These are phyloP conservation scores for Gossypium schwendimanii DNA, from an alignment of 441 rosid genomes.

Conservation along the genomic window DNA sequence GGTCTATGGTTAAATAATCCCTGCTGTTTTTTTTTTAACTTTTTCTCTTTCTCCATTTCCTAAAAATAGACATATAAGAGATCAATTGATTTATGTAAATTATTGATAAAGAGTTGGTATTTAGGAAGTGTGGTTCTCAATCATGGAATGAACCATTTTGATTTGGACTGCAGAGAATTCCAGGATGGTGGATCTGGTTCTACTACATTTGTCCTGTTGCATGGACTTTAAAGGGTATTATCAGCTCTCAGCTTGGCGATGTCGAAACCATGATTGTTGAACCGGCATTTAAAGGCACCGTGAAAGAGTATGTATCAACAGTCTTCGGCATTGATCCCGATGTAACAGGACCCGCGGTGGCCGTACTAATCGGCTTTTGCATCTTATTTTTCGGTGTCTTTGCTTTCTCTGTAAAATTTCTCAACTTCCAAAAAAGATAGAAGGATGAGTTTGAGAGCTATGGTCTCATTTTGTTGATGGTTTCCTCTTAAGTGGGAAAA, in stretches of 20 bases:
- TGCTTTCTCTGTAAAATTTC: conserved; percentile 53
- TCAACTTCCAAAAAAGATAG: conserved; percentile 80
- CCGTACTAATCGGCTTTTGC: conserved; percentile 45
- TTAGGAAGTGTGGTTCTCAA: too few relatives aligned
- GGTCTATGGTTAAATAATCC: too few relatives aligned
- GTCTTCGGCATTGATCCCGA: conserved; percentile 38
- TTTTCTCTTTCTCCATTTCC: too few relatives aligned
- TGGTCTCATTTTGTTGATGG: background rate
- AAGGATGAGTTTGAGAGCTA: background rate
- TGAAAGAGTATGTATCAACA: conserved; percentile 48
- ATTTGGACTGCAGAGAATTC: conserved; percentile 36
- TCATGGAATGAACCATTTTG: background rate
- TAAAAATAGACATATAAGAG: too few relatives aligned
- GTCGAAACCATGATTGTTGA: conserved; percentile 50
- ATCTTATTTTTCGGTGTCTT: conserved; percentile 53
- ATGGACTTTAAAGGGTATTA: conserved; percentile 72
- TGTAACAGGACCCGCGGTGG: conserved; percentile 47
- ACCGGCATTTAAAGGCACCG: conserved; percentile 49
- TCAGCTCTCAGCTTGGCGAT: conserved; percentile 77
- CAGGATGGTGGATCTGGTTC: conserved; percentile 94
- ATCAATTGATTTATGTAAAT: too few relatives aligned
- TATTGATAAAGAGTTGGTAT: too few relatives aligned
- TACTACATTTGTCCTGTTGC: conserved; percentile 74
- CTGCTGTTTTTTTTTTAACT: too few relatives aligned
- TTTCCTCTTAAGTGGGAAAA: background rate